Percentiles rank a stretch among this genome's conserved stretches.
Conservation (phyloP, 352 stramenopile genomes). For the Elongisporangium prolatum region DNA sequence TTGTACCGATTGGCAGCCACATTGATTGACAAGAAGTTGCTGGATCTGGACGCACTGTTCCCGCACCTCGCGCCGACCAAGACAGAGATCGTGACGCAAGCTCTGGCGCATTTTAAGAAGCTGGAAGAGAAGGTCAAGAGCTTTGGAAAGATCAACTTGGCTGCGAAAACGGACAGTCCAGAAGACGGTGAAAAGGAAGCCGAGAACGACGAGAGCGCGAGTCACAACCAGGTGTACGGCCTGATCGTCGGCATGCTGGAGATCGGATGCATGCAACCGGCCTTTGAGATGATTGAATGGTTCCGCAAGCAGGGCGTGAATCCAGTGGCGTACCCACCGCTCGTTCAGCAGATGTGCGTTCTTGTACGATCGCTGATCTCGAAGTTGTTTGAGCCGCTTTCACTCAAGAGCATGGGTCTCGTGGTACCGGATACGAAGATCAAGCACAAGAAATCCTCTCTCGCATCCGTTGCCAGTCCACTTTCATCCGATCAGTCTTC, state of each 20-base stretch:
- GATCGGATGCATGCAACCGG: conserved; percentile 52
- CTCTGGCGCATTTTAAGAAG: conserved; percentile 33
- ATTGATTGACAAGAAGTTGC: conserved; percentile 74
- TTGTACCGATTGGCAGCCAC: conserved; percentile 87
- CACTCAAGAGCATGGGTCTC: conserved; percentile 44
- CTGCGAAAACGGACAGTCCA: conserved; percentile 21
- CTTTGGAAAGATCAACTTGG: conserved; percentile 77
- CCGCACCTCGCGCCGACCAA: conserved; percentile 73
- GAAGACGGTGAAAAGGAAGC: conserved; percentile 16
- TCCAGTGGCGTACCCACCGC: conserved; percentile 53
- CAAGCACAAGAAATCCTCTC: conserved; percentile 3
- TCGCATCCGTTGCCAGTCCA: neutral
- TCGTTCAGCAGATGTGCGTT: conserved; percentile 58
- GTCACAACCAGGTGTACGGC: conserved; percentile 77
- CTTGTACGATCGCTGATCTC: conserved; percentile 65
- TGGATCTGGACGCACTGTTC: conserved; percentile 75
- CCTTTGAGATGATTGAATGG: conserved; percentile 80
- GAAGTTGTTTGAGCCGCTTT: conserved; percentile 51
- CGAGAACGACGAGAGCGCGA: conserved; percentile 19
- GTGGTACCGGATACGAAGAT: conserved; percentile 9
- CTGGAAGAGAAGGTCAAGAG: conserved; percentile 51
- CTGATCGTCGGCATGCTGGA: conserved; percentile 79
- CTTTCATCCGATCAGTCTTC: neutral
- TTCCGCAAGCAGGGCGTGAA: conserved; percentile 66
- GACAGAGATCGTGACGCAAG: conserved; percentile 44